Base-by-base conservation (phyloP, 768 basidiomycete genomes). In the Paxillus involutus region DNA sequence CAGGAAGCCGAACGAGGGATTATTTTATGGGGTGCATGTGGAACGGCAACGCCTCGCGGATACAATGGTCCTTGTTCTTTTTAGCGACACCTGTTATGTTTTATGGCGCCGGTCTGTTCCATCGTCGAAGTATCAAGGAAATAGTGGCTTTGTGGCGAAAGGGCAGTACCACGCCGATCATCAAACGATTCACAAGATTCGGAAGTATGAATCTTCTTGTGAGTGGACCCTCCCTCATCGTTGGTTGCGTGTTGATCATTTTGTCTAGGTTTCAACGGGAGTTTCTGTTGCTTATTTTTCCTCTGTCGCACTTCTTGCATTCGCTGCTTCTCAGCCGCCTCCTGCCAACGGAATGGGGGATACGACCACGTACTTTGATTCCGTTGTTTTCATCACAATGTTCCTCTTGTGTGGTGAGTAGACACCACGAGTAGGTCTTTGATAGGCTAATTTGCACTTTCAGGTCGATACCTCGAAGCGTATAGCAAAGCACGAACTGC, bases 151-250 rank as follows among this genome's bases (percentile, higher is more conserved):
- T 83, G n/a, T 89, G 87, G 87, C 74, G 74, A 53, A 77, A 60
- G 46, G 77, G 80, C 17, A 86, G 80, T 56, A 65, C 73, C 2
- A 77, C 76, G 1, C 80, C 86, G 2, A 71, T 85, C 35, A 71
- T 79, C 60, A 72, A 73, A 42, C 78, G 87, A 0, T 81, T 91
- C 51, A 75, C 84, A 49, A 75, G 79, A 13, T 94, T 93, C 61
- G 92, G 92, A 0, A 89, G 86, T 60, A 94, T 94, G 92, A 91
- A 92, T 65, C 77, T 91, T 17, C 74, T 94, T 19, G 91, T 89
- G 46, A 59, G 66, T 6, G 0, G 29, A 2, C 24, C 30, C 16
- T 29, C 14, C 19, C 3, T 16, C 7, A 14, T 26, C 16, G 3
- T 24, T 44, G n/a, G 41, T n/a, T 16, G 13, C 26, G 17, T 29